phyloP scores from a whole-genome alignment of 805 yeast genomes.

The Monosporozyma aerobia region DNA sequence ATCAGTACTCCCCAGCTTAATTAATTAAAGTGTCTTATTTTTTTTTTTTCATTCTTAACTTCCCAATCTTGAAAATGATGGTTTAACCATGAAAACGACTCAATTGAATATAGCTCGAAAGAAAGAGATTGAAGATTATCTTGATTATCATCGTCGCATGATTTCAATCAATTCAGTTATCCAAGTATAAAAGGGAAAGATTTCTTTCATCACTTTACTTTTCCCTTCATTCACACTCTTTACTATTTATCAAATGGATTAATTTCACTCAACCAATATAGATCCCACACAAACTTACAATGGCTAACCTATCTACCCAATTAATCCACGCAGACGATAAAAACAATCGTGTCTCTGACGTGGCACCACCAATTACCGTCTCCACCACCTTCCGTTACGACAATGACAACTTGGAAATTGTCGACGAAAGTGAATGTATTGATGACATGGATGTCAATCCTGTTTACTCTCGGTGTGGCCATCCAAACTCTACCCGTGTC shows the following conservation, averaged over 20 bases:
- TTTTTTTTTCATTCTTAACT: neutral
- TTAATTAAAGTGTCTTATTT: neutral
- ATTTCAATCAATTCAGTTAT: no score
- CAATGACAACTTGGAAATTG: constrained; percentile 43
- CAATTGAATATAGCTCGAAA: neutral
- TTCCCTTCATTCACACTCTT: neutral
- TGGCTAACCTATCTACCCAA: constrained; percentile 37
- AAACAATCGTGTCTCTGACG: constrained; percentile 49
- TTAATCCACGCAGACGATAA: constrained; percentile 66
- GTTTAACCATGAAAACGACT: neutral
- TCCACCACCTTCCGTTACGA: constrained; percentile 70
- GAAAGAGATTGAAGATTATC: no score
- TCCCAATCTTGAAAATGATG: neutral
- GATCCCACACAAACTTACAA: neutral
- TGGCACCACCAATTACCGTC: constrained; percentile 72
- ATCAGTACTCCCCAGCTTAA: neutral
- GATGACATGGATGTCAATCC: constrained; percentile 31
- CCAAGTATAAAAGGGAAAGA: neutral
- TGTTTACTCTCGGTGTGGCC: constrained; percentile 64
- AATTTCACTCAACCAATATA: neutral
- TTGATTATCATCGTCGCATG: no score
- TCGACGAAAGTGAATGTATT: constrained; percentile 31
- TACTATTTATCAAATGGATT: neutral
- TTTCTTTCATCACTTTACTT: neutral
- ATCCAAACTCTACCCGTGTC: constrained; percentile 60